These are phyloP conservation scores for Nephelium lappaceum DNA, from an alignment of 345 rosid species.

Conservation along the genomic window DNA sequence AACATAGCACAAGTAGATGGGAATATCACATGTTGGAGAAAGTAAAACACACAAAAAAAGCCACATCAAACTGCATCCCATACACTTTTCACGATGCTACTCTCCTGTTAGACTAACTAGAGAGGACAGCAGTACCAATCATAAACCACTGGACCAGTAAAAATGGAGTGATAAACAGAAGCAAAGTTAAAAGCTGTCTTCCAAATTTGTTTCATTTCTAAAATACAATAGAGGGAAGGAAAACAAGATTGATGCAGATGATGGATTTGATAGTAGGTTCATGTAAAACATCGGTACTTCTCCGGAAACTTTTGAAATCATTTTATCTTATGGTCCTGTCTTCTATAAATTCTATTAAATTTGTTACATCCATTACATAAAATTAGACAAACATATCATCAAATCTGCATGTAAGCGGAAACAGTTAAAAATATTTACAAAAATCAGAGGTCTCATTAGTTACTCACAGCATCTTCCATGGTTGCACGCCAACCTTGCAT, in stretches of 20 bases:
- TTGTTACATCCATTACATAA: background rate
- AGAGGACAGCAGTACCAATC: background rate
- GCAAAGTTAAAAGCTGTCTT: background rate
- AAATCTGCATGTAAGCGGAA: background rate
- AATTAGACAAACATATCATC: background rate
- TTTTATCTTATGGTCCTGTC: background rate
- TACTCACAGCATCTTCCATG: slow-evolving; percentile 99
- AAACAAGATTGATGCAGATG: no score
- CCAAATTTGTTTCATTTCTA: background rate
- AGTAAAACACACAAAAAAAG: background rate
- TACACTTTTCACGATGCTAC: no score
- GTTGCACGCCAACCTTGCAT: slow-evolving; percentile 99
- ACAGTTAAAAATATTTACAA: background rate
- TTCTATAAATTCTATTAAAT: background rate
- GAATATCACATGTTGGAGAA: background rate
- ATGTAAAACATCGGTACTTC: background rate
- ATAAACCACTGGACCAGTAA: background rate
- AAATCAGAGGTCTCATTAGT: slow-evolving; percentile 16
- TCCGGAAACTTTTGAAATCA: background rate
- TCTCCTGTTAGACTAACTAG: background rate
- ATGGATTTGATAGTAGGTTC: background rate
- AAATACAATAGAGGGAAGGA: background rate
- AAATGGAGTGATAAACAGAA: background rate
- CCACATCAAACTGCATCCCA: background rate
- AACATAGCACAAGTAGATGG: background rate